These are phyloP conservation scores for Dactylellina drechsleri DNA, from an alignment of 2,329 filamentous ascomycete species.

Conservation along the genomic window DNA sequence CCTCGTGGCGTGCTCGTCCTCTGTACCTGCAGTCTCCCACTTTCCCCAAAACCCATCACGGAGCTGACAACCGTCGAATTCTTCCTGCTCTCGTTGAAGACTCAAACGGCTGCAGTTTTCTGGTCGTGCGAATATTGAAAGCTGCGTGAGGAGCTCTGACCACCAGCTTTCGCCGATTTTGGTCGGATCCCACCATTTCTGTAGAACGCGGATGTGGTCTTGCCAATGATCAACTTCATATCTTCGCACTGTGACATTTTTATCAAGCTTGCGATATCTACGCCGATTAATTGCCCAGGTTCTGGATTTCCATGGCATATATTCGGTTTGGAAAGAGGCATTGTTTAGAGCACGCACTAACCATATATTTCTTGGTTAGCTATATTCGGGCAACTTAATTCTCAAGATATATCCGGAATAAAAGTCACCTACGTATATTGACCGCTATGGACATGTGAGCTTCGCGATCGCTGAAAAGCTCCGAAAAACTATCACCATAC, in stretches of 20 bases:
- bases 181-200: slow-evolving; percentile 22
- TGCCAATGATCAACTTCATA: slow-evolving; percentile 36
- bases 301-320: slow-evolving; percentile 16
- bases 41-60: neutral
- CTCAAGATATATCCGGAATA: neutral
- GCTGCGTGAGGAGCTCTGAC: slow-evolving; percentile 19
- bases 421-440: slow-evolving; percentile 29
- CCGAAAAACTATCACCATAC: slow-evolving; percentile 34
- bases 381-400: neutral
- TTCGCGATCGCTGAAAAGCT: slow-evolving; percentile 28
- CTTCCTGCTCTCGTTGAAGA: neutral
- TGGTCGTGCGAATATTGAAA: slow-evolving; percentile 15
- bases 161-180: slow-evolving; percentile 21
- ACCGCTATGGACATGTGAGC: slow-evolving; percentile 39
- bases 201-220: slow-evolving; percentile 18
- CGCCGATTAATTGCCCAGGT: neutral
- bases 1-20: neutral
- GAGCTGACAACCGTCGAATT: neutral
- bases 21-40: neutral
- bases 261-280: neutral
- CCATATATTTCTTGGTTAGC: neutral
- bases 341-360: slow-evolving; percentile 28
- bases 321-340: slow-evolving; percentile 8
- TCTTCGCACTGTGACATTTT: neutral
- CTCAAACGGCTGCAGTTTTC: slow-evolving; percentile 26